Evolutionary conservation across 2,329 filamentous ascomycete species (phyloP).

Genomic region (Botrytis squamosa): DNA sequence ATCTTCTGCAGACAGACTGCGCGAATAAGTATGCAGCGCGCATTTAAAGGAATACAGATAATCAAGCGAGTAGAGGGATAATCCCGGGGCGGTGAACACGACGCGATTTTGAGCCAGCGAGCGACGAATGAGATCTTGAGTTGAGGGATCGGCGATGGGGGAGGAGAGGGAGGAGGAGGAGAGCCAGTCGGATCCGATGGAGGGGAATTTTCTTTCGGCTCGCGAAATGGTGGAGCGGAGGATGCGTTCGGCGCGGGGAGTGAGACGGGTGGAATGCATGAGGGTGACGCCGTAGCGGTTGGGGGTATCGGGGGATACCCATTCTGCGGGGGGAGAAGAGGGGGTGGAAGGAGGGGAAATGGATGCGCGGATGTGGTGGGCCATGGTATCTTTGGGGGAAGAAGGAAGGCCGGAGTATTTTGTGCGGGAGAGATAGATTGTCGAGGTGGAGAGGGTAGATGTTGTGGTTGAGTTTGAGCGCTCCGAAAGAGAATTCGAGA

Average conservation of each 20-base stretch:
- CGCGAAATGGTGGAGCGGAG: conserved; percentile 51
- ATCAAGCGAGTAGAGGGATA: conserved; percentile 60
- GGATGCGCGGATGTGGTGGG: conserved; percentile 14
- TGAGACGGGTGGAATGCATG: conserved; percentile 47
- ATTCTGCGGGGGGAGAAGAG: conserved; percentile 34
- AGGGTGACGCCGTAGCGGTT: conserved; percentile 51
- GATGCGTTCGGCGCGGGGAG: conserved; percentile 48
- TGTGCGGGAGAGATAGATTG: conserved; percentile 29
- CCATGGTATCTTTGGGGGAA: conserved; percentile 28
- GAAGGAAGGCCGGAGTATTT: conserved; percentile 32
- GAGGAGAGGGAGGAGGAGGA: conserved; percentile 41
- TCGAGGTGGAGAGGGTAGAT: conserved; percentile 18
- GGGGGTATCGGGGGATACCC: conserved; percentile 37
- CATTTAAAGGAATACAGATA: conserved; percentile 64
- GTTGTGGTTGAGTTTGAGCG: conserved; percentile 23
- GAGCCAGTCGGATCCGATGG: conserved; percentile 39
- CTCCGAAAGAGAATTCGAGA: conserved; percentile 19
- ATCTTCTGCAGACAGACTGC: conserved; percentile 39
- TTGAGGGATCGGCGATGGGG: conserved; percentile 47
- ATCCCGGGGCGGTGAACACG: conserved; percentile 58
- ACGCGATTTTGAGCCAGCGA: conserved; percentile 60
- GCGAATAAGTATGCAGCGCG: conserved; percentile 57
- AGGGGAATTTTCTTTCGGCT: conserved; percentile 50
- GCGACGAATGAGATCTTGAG: conserved; percentile 52
- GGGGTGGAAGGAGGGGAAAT: conserved; percentile 7